Evolutionary conservation across 139 green algal genomes (phyloP).

Genomic region (Dunaliella primolecta): DNA sequence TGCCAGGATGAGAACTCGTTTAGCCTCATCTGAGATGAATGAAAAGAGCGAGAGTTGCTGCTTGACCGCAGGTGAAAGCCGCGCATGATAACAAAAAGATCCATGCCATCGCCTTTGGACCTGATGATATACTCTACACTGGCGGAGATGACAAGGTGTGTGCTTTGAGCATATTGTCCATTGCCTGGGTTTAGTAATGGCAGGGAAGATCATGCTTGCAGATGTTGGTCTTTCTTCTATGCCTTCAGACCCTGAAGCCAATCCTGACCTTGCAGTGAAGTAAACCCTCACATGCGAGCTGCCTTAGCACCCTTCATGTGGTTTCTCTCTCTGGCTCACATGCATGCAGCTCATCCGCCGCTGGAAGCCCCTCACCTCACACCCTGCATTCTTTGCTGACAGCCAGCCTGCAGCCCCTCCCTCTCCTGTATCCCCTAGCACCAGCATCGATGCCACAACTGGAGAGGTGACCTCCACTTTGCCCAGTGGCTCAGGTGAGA

Average conservation of each 20-base stretch:
- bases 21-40: too few relatives aligned
- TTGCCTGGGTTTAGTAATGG: too few relatives aligned
- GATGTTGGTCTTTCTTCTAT: too few relatives aligned
- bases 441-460: not conserved
- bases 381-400: conserved; percentile 3
- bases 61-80: conserved; percentile 8
- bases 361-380: not conserved
- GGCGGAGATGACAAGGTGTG: conserved; percentile 9
- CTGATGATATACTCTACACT: conserved; percentile 5
- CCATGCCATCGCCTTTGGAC: not conserved
- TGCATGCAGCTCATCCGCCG: not conserved
- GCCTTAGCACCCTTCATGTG: too few relatives aligned
- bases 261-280: too few relatives aligned
- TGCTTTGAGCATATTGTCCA: too few relatives aligned
- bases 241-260: too few relatives aligned
- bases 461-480: not conserved
- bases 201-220: too few relatives aligned
- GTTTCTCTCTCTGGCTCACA: too few relatives aligned
- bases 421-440: not conserved
- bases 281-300: too few relatives aligned
- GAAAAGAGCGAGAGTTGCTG: too few relatives aligned
- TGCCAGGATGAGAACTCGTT: too few relatives aligned
- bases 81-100: conserved; percentile 7
- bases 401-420: not conserved
- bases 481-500: not conserved